A percentile compares a stretch with the other conserved stretches of the same genome.
Conservation (phyloP, 352 stramenopile genomes). For the Phytophthora citricola region DNA sequence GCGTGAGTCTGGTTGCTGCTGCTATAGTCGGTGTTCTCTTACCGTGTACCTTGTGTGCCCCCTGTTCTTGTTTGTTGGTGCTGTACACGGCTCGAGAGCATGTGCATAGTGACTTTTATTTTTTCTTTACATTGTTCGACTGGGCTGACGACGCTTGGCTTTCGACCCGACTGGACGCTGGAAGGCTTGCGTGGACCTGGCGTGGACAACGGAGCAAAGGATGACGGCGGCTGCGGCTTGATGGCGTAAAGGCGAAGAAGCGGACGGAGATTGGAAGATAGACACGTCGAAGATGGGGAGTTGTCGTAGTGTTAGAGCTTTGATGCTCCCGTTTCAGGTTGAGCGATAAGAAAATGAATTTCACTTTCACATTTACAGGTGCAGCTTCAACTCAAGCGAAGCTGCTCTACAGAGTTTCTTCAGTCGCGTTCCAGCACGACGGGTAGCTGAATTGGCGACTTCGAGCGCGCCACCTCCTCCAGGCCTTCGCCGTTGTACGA, state of each 20-base stretch:
- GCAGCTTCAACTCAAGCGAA: background rate
- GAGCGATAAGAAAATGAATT: constrained; percentile 39
- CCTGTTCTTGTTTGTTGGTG: constrained; percentile 50
- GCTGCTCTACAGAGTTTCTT: constrained; percentile 3
- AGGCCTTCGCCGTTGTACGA: constrained; percentile 89
- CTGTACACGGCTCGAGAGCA: constrained; percentile 38
- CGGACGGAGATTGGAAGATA: constrained; percentile 11
- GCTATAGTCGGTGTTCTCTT: constrained; percentile 45
- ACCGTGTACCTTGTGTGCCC: constrained; percentile 45
- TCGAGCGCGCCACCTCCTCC: constrained; percentile 39
- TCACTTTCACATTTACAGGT: constrained; percentile 20
- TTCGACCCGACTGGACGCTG: constrained; percentile 27
- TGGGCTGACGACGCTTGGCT: constrained; percentile 26
- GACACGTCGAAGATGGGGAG: constrained; percentile 10
- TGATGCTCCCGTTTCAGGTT: constrained; percentile 33
- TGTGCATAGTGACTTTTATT: constrained; percentile 48
- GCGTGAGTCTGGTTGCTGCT: constrained; percentile 50
- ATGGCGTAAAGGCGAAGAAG: constrained; percentile 14
- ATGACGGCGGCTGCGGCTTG: constrained; percentile 22
- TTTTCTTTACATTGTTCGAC: constrained; percentile 46
- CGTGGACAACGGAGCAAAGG: constrained; percentile 27
- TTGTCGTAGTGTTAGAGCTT: constrained; percentile 28
- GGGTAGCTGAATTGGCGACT: constrained; percentile 57
- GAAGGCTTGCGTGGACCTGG: constrained; percentile 2
- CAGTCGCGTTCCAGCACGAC: constrained; percentile 29